Base-by-base conservation (phyloP, 2,329 filamentous ascomycete genomes). In the Stagonosporopsis vannaccii region DNA sequence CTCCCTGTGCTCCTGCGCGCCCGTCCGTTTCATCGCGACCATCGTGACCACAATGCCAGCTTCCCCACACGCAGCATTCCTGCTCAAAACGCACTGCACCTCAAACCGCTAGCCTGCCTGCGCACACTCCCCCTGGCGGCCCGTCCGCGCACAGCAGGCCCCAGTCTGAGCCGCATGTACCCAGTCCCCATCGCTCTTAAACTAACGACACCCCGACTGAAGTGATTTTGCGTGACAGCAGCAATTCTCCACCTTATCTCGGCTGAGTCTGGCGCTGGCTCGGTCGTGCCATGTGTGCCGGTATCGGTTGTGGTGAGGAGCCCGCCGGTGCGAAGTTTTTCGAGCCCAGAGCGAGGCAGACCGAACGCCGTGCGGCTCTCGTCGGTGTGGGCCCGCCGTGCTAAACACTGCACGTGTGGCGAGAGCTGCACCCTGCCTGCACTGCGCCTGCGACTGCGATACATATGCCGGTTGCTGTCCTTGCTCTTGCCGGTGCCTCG, bases 141-240 rank as follows among this genome's bases (percentile, higher is more conserved):
- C 54, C 23, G 13, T 43, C 15, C 48, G 7, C 43, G 3, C 20
- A n/a, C 11, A 17, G 17, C 11, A 11, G 2, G 11, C 43, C 30
- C 42, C 36, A 48, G 6, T 51, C 22, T 51, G 54, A 57, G 54
- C 54, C 54, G 54, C 43, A 48, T 35, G 30, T 57, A 52, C 45
- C 54, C 54, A 57, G 43, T 51, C n/a, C 20, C 12, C 37, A 37
- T 48, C 46, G 48, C 48, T 48, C 44, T 57, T 57, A 52, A 57
- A 51, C 48, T 49, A 48, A 52, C 54, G 32, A 44, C 54, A 43
- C 48, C 47, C 47, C 53, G 20, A 47, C 32, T 25, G 32, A 41
- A 43, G 30, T 39, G 3, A 43, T 51, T 51, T 39, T 47, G 47
- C 32, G 42, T 56, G 47, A 56, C 53, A 51, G 42, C 53, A 56